Conservation (phyloP, 75 land plant genomes). For the Picea glauca region DNA sequence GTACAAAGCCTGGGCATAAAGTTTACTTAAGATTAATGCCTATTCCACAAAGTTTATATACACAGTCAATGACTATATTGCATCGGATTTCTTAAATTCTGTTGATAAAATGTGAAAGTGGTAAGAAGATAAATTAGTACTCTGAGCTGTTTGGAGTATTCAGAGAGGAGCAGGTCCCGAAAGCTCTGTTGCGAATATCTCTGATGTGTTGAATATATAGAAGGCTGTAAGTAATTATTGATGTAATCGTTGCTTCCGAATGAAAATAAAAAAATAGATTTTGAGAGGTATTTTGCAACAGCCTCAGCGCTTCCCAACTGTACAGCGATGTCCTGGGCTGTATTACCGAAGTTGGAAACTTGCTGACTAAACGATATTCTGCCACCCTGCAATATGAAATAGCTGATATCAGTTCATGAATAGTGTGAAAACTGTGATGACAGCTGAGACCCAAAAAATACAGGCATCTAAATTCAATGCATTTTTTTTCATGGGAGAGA, state of each 20-base stretch:
- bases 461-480: too few relatives aligned
- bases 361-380: slow-evolving; percentile 31
- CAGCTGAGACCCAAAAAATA: too few relatives aligned
- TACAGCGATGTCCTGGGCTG: slow-evolving; percentile 24
- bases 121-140: slow-evolving; percentile 15
- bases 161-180: slow-evolving; percentile 52
- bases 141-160: slow-evolving; percentile 38
- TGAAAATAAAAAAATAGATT: slow-evolving; percentile 46
- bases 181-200: slow-evolving; percentile 43
- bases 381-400: slow-evolving; percentile 19
- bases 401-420: too few relatives aligned
- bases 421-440: too few relatives aligned
- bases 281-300: slow-evolving; percentile 29
- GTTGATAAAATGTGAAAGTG: too few relatives aligned
- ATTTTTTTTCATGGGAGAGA: too few relatives aligned
- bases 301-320: slow-evolving; percentile 17
- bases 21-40: too few relatives aligned
- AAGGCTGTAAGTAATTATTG: slow-evolving; percentile 77
- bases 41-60: too few relatives aligned
- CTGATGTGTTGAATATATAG: slow-evolving; percentile 35
- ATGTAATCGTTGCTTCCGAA: slow-evolving; percentile 86
- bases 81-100: too few relatives aligned
- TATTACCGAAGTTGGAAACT: slow-evolving; percentile 54
- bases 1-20: neutral
- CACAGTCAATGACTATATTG: too few relatives aligned